Evolutionary conservation across 2,329 filamentous ascomycete species (phyloP).

Genomic region (Diaporthe sp.): DNA sequence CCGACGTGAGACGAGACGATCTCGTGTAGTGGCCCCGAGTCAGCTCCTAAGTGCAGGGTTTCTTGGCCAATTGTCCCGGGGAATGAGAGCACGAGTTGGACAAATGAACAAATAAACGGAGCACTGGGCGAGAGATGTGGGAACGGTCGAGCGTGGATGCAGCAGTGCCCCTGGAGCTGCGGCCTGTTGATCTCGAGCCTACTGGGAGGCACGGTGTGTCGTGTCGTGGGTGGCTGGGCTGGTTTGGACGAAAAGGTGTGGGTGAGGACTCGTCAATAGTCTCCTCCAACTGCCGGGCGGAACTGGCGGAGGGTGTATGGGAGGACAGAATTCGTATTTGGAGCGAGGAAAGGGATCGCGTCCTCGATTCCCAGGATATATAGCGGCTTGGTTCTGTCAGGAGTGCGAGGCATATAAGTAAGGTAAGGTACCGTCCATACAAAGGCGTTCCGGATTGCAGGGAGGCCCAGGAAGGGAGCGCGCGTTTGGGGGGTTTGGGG

Average conservation of each 20-base stretch:
- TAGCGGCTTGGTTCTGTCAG: constrained; percentile 17
- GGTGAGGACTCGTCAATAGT: not conserved
- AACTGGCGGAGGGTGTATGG: not conserved
- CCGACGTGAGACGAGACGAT: constrained; percentile 11
- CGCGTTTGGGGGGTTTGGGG: constrained; percentile 11
- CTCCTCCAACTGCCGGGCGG: not conserved
- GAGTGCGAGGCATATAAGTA: not conserved
- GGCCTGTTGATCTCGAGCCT: not conserved
- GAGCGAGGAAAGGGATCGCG: not conserved
- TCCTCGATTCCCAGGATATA: constrained; percentile 6
- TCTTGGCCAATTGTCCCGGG: constrained; percentile 14
- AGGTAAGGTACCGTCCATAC: not conserved
- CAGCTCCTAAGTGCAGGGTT: constrained; percentile 5
- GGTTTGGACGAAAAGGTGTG: not conserved
- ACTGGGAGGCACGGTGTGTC: not conserved
- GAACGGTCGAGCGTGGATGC: not conserved
- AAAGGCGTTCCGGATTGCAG: not conserved
- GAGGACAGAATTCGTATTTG: not conserved
- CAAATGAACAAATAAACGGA: not conserved
- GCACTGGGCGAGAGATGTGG: not conserved
- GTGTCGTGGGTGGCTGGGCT: constrained; percentile 3
- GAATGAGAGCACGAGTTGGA: not conserved
- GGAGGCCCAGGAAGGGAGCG: constrained; percentile 1
- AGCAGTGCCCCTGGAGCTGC: not conserved
- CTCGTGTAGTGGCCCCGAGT: constrained; percentile 17